phyloP scores from a whole-genome alignment of 202 grass and related monocot species.

The Schoenoplectus triqueter region DNA sequence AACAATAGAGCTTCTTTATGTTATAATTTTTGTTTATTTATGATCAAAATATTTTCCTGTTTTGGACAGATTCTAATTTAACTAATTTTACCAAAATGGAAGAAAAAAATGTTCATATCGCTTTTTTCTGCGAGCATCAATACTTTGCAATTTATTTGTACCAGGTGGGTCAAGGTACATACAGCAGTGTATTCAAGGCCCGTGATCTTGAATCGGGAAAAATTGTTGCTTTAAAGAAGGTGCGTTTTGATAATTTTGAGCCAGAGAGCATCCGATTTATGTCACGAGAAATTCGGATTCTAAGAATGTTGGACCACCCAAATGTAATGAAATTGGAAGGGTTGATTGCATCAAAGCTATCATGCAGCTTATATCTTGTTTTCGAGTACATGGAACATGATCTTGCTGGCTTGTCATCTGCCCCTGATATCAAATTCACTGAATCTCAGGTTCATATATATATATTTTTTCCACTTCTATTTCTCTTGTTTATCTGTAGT shows the following conservation, averaged over 20 bases:
- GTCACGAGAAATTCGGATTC: slow-evolving; percentile 94
- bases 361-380: slow-evolving; percentile 90
- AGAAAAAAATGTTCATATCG: slow-evolving; percentile 2
- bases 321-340: slow-evolving; percentile 98
- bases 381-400: slow-evolving; percentile 99
- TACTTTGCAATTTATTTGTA: slow-evolving; percentile 27
- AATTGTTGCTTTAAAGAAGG: slow-evolving; percentile 96
- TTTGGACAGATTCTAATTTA: neutral
- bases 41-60: slow-evolving; percentile 8
- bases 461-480: neutral
- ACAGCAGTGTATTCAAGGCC: slow-evolving; percentile 95
- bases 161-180: slow-evolving; percentile 96
- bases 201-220: slow-evolving; percentile 77
- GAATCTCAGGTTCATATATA: slow-evolving; percentile 67
- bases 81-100: slow-evolving; percentile 2
- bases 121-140: slow-evolving; percentile 31
- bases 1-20: neutral
- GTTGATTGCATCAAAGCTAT: slow-evolving; percentile 83
- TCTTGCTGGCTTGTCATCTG: slow-evolving; percentile 85
- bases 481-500: neutral
- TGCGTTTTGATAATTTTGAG: slow-evolving; percentile 94
- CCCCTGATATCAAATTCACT: slow-evolving; percentile 75
- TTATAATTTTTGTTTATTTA: neutral
- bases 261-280: slow-evolving; percentile 95
- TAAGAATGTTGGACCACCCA: slow-evolving; percentile 88